Conservation (phyloP, 495 filamentous ascomycete genomes). For the Penicillium subrubescens region DNA sequence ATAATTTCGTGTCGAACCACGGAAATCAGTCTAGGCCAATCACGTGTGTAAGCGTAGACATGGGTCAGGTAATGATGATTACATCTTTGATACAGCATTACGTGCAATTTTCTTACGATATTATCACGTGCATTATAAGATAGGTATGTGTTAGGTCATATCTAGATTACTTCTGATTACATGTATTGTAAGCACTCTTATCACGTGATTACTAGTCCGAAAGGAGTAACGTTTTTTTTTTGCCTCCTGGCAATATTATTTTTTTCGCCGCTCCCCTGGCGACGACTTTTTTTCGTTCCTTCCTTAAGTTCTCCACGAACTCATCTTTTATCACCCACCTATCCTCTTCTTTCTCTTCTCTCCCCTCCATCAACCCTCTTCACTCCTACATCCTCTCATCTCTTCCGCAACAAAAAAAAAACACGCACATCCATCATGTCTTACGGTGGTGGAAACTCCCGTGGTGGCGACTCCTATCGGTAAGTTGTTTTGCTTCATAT, state of each 20-base stretch:
- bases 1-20: slow-evolving; percentile 4
- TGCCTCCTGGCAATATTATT: slow-evolving; percentile 23
- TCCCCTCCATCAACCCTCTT: slow-evolving; percentile 14
- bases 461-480: slow-evolving; percentile 51
- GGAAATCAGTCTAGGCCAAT: slow-evolving; percentile 6
- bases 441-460: slow-evolving; percentile 69
- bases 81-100: not conserved
- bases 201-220: slow-evolving; percentile 17
- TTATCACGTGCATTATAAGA: not conserved
- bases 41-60: slow-evolving; percentile 11
- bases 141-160: not conserved
- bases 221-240: slow-evolving; percentile 22
- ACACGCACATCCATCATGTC: slow-evolving; percentile 55
- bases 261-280: slow-evolving; percentile 25
- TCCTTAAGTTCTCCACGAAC: slow-evolving; percentile 15
- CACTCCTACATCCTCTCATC: not conserved
- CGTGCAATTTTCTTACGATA: too few relatives aligned
- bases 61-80: not conserved
- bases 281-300: slow-evolving; percentile 28
- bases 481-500: slow-evolving; percentile 29
- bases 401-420: not conserved
- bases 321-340: slow-evolving; percentile 21
- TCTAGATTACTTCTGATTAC: not conserved
- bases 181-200: not conserved
- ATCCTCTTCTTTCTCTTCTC: slow-evolving; percentile 30